Conservation (phyloP, 1,139 yeast genomes). For the Scheffersomyces titani region DNA sequence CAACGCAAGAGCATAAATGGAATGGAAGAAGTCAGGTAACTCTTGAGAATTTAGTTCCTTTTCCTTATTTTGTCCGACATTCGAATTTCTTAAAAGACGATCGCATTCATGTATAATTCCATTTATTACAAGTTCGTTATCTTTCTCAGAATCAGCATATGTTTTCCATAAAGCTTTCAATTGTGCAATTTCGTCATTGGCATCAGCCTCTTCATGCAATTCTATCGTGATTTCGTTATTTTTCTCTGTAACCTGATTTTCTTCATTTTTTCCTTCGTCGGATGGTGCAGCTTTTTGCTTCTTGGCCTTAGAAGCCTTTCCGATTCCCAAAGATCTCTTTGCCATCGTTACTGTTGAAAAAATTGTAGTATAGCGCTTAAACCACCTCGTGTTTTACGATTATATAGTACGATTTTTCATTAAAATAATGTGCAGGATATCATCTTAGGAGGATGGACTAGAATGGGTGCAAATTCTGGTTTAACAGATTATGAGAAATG, state of each 20-base stretch:
- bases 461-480: neutral
- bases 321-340: conserved; percentile 81
- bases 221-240: conserved; percentile 63
- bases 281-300: conserved; percentile 39
- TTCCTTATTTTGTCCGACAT: conserved; percentile 10
- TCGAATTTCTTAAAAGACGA: conserved; percentile 59
- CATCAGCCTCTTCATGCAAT: conserved; percentile 66
- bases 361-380: neutral
- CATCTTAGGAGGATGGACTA: neutral
- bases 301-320: conserved; percentile 60
- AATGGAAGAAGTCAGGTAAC: conserved; percentile 65
- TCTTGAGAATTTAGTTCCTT: conserved; percentile 14
- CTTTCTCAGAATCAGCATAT: conserved; percentile 54
- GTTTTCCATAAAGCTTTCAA: conserved; percentile 70
- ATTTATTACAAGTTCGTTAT: conserved; percentile 65
- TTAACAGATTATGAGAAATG: too few relatives aligned
- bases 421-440: neutral
- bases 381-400: neutral
- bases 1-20: conserved; percentile 72
- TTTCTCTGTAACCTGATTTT: conserved; percentile 14
- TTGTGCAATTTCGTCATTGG: conserved; percentile 78
- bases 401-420: conserved; percentile 1
- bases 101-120: conserved; percentile 95
- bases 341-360: conserved; percentile 41
- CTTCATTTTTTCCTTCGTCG: conserved; percentile 15